phyloP scores from a whole-genome alignment of 1,284 basidiomycete species.

The Cryptococcus deneoformans region DNA sequence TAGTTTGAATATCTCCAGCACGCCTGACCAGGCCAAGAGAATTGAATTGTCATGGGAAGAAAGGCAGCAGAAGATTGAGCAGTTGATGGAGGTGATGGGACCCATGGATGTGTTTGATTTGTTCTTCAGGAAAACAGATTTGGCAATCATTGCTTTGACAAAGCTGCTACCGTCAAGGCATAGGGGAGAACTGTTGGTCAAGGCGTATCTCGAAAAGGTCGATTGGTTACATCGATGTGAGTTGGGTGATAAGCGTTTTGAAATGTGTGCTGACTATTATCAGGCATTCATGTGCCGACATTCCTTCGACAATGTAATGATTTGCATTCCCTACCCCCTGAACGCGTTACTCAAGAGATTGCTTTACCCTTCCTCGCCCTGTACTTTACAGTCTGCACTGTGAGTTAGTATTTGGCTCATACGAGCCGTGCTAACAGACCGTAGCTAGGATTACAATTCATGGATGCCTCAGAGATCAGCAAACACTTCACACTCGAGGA shows the following conservation, averaged over 20 bases:
- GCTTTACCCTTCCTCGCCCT: conserved; percentile 46
- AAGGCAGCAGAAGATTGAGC: conserved; percentile 26
- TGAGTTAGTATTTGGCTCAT: conserved; percentile 18
- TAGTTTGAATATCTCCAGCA: not conserved
- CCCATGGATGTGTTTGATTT: conserved; percentile 46
- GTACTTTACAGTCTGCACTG: conserved; percentile 46
- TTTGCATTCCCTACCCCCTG: conserved; percentile 44
- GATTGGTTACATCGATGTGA: conserved; percentile 49
- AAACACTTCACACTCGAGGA: conserved; percentile 45
- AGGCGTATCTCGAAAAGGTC: conserved; percentile 44
- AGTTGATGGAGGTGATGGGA: conserved; percentile 40
- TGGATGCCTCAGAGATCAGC: conserved; percentile 40
- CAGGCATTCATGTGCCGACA: conserved; percentile 44
- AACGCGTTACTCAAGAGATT: conserved; percentile 43
- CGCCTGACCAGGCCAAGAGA: not conserved
- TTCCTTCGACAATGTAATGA: conserved; percentile 48
- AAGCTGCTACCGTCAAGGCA: conserved; percentile 42
- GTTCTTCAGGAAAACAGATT: conserved; percentile 43
- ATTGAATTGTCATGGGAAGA: conserved; percentile 26
- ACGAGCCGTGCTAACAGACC: not conserved
- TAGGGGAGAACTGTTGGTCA: conserved; percentile 45
- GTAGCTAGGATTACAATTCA: conserved; percentile 49
- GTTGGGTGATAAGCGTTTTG: conserved; percentile 21
- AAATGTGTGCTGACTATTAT: not conserved
- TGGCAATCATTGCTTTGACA: conserved; percentile 43